Evolutionary conservation across 306 rosid species (phyloP).

Genomic region (Delonix regia): DNA sequence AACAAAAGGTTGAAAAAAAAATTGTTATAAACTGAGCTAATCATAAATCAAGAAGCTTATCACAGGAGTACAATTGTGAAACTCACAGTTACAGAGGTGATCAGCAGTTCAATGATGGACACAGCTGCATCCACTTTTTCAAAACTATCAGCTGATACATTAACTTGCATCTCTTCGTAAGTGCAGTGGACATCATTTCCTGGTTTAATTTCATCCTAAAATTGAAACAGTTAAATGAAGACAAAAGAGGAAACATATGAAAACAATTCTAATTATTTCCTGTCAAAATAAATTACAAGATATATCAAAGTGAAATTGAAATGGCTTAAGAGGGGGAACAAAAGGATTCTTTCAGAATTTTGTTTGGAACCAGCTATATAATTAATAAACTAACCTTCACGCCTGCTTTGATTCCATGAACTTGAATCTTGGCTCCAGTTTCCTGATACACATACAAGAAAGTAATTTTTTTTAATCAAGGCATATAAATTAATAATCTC

Average conservation of each 20-base stretch:
- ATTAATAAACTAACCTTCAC: conserved; percentile 59
- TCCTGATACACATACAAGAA: conserved; percentile 56
- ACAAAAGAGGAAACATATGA: conserved; percentile 21
- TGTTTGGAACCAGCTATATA: not conserved
- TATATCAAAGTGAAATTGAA: conserved; percentile 9
- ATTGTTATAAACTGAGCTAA: conserved; percentile 4
- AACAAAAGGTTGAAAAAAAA: not conserved
- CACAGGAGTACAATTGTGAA: conserved; percentile 26
- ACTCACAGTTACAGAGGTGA: conserved; percentile 89
- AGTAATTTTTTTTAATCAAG: conserved; percentile 17
- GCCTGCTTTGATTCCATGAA: conserved; percentile 71
- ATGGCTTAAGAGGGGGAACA: not conserved
- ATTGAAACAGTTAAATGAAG: conserved; percentile 23
- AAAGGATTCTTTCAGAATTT: conserved; percentile 15
- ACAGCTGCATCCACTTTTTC: conserved; percentile 92
- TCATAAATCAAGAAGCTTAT: conserved; percentile 30
- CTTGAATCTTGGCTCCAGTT: conserved; percentile 82
- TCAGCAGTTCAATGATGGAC: conserved; percentile 76
- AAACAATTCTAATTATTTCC: conserved; percentile 2
- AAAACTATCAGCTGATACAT: conserved; percentile 81
- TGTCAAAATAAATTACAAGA: conserved; percentile 17
- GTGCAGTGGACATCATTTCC: conserved; percentile 55
- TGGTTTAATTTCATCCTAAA: conserved; percentile 71
- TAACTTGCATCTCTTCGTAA: conserved; percentile 70
- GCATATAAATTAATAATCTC: conserved; percentile 19